These are phyloP conservation scores for Penicillium brevicompactum DNA, from an alignment of 2,329 filamentous ascomycete species.

Conservation along the genomic window DNA sequence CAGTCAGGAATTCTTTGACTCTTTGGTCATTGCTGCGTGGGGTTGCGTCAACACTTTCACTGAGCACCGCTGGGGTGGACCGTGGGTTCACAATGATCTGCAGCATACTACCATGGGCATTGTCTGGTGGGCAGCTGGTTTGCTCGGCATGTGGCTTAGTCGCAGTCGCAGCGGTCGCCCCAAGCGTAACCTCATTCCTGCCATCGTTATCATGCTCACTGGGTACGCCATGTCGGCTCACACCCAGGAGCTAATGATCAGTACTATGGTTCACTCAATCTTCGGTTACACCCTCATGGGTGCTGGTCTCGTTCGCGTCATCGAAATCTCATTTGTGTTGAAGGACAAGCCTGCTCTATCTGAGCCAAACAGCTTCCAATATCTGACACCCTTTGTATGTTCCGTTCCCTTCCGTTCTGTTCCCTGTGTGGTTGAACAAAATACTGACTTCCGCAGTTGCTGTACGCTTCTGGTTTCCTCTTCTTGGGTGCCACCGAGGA, in stretches of 20 bases:
- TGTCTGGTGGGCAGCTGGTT: slow-evolving; percentile 93
- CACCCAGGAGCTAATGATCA: slow-evolving; percentile 79
- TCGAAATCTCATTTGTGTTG: slow-evolving; percentile 89
- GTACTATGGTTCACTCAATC: slow-evolving; percentile 81
- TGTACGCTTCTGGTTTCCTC: slow-evolving; percentile 89
- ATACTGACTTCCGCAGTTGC: slow-evolving; percentile 60
- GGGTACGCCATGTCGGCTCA: slow-evolving; percentile 96
- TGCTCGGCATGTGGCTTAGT: slow-evolving; percentile 91
- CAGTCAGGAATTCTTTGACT: slow-evolving; percentile 97
- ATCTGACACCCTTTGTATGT: slow-evolving; percentile 70
- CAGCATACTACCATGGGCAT: slow-evolving; percentile 99
- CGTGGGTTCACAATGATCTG: slow-evolving; percentile 91
- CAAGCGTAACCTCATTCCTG: slow-evolving; percentile 90
- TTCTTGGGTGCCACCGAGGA: slow-evolving; percentile 98
- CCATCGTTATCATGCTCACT: slow-evolving; percentile 85
- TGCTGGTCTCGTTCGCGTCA: slow-evolving; percentile 77
- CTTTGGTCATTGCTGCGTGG: slow-evolving; percentile 86
- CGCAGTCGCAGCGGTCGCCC: slow-evolving; percentile 79
- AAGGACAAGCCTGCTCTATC: slow-evolving; percentile 67
- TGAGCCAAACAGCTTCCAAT: slow-evolving; percentile 73
- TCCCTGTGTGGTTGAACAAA: slow-evolving; percentile 11
- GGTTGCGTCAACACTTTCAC: slow-evolving; percentile 98
- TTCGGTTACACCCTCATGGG: slow-evolving; percentile 97
- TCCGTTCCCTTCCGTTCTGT: slow-evolving; percentile 4
- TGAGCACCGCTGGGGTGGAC: slow-evolving; percentile 87